These are phyloP conservation scores for Liquidambar formosana DNA, from an alignment of 164 flowering plant genomes.

Conservation along the genomic window DNA sequence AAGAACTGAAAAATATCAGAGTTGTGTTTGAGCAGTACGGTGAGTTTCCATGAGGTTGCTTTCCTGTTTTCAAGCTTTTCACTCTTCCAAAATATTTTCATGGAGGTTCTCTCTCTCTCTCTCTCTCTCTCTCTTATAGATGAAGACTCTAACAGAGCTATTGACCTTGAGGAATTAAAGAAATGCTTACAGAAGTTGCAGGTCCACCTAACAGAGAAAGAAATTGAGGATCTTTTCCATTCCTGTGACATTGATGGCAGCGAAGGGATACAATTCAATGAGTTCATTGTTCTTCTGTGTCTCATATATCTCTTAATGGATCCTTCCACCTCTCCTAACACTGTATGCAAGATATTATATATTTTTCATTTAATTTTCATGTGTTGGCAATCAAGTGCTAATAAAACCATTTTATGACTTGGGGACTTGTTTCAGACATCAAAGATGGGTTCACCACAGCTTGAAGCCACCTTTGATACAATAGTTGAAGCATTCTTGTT, in stretches of 20 bases:
- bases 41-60: slow-evolving; percentile 25
- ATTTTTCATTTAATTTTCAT: neutral
- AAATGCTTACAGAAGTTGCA: slow-evolving; percentile 54
- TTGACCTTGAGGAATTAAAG: slow-evolving; percentile 61
- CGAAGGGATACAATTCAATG: slow-evolving; percentile 63
- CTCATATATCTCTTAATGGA: slow-evolving; percentile 63
- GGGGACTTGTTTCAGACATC: slow-evolving; percentile 37
- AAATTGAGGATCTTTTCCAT: slow-evolving; percentile 54
- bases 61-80: neutral
- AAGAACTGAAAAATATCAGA: slow-evolving; percentile 50
- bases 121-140: slow-evolving; percentile 32
- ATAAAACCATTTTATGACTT: slow-evolving; percentile 9
- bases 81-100: neutral
- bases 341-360: slow-evolving; percentile 21
- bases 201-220: slow-evolving; percentile 46
- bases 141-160: slow-evolving; percentile 58
- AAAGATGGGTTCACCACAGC: slow-evolving; percentile 41
- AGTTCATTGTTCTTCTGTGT: slow-evolving; percentile 76
- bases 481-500: slow-evolving; percentile 71
- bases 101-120: neutral
- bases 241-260: slow-evolving; percentile 63
- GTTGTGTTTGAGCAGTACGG: slow-evolving; percentile 66
- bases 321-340: slow-evolving; percentile 28
- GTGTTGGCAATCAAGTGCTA: neutral
- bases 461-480: slow-evolving; percentile 62